Percentiles rank a stretch among this genome's conserved stretches.
Evolutionary conservation across 1,139 yeast species (phyloP).

Genomic region (Ogataea hybrid): DNA sequence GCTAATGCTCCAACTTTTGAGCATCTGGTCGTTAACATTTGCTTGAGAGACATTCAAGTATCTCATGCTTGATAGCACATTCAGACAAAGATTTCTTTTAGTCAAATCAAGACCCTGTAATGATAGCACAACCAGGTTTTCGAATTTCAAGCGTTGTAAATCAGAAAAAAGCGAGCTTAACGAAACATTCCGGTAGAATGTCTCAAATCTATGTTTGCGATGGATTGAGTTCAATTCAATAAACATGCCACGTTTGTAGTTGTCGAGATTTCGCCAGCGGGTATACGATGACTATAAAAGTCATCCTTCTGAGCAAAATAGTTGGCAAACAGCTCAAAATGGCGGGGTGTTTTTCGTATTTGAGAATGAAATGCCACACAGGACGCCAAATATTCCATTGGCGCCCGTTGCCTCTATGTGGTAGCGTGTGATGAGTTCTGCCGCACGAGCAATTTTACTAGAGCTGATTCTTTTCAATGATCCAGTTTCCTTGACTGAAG

Average conservation of each 20-base stretch:
- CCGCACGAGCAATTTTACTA: constrained; percentile 25
- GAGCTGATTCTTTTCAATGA: constrained; percentile 25
- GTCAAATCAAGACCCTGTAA: constrained; percentile 12
- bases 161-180: constrained; percentile 12
- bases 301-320: constrained; percentile 18
- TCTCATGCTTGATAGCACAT: constrained; percentile 15
- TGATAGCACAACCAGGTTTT: constrained; percentile 14
- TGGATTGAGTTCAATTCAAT: constrained; percentile 13
- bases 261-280: constrained; percentile 8
- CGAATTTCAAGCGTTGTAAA: constrained; percentile 7
- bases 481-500: not conserved
- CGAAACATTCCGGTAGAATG: constrained; percentile 16
- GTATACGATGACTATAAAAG: constrained; percentile 27
- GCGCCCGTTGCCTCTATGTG: constrained; percentile 21
- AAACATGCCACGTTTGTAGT: constrained; percentile 10
- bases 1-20: constrained; percentile 26
- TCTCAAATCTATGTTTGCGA: constrained; percentile 22
- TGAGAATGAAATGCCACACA: constrained; percentile 31
- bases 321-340: constrained; percentile 29
- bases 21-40: constrained; percentile 16
- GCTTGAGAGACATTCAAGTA: constrained; percentile 20
- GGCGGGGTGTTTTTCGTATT: no score
- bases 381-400: constrained; percentile 27
- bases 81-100: constrained; percentile 11
- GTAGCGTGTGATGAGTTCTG: constrained; percentile 17